Evolutionary conservation across 331 rosid genomes (phyloP).

Genomic region (Spiraea crenata): DNA sequence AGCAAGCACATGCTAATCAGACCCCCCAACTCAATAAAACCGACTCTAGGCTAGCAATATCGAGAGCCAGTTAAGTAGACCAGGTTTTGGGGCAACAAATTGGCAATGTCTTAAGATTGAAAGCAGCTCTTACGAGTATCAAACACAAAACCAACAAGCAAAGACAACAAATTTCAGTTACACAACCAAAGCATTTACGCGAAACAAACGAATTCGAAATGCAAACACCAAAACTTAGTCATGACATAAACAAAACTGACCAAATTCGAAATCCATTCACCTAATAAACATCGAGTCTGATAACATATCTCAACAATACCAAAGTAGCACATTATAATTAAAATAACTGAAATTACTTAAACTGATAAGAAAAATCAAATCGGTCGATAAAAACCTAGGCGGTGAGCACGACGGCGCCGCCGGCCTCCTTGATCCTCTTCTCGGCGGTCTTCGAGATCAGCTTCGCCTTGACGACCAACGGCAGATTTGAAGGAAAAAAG

Average conservation of each 20-base stretch:
- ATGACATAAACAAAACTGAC: not conserved
- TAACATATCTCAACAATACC: not conserved
- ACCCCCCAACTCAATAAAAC: not conserved
- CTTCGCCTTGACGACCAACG: constrained; percentile 24
- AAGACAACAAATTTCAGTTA: not conserved
- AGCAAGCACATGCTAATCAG: not conserved
- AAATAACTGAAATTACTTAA: not conserved
- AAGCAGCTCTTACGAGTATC: not conserved
- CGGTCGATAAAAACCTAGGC: not conserved
- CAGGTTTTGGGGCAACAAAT: not conserved
- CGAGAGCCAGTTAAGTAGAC: not conserved
- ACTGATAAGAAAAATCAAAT: not conserved
- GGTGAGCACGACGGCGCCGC: constrained; percentile 25
- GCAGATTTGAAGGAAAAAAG: not conserved
- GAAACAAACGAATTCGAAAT: not conserved
- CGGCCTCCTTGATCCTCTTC: constrained; percentile 30
- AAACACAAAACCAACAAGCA: not conserved
- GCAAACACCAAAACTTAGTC: not conserved
- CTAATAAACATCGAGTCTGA: not conserved
- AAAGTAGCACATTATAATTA: not conserved
- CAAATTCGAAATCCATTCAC: not conserved
- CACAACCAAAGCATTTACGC: not conserved
- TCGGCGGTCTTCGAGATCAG: constrained; percentile 21
- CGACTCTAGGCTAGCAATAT: not conserved
- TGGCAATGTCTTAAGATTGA: not conserved